Evolutionary conservation across 2,329 filamentous ascomycete genomes (phyloP), one percentile per base, ranked within the genome.

Genomic region (Macrophomina pseudophaseolina): DNA sequence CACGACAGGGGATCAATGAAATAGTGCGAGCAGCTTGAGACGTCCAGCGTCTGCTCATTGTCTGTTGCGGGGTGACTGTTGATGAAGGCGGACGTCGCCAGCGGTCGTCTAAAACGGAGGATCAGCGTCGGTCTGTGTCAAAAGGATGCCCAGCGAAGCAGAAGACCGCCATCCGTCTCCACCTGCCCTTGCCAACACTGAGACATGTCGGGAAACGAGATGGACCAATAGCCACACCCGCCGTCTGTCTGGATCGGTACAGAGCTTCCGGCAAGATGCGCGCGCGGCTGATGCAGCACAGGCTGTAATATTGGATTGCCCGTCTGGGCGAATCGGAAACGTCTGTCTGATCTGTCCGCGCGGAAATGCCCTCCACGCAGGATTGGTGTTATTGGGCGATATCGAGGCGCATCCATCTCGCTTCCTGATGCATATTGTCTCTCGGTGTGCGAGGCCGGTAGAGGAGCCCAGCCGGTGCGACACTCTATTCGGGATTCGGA

Each of bases 1-100:
- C 95, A 99, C 14, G 92, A 92, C 40, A 99, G 83, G 0, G 95
- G 93, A 74, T 98, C 93, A 70, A 98, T 80, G 79, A 97, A 98
- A 76, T 94, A 87, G 78, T 98, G 94, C 23, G 91, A 90, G 74
- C 95, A 99, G 40, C 81, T 75, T 16, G 74, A 70, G 46, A 75
- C 70, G 62, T 64, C 51, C 51, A 54, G 35, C 38, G 38, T 53
- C 42, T 65, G 64, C 44, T 68, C 67, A 12, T 40, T 67, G n/a
- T 53, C 59, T 46, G 42, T 23, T 18, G 44, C 33, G 46, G 65
- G n/a, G 78, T 96, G 93, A 1, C 86, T 80, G 53, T 90, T 79
- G 64, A 96, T 83, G 75, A 92, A 96, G 38, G 84, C 82, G 6
- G 85, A 86, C 28, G 86, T 89, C 67, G 89, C 89, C 54, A 91